phyloP scores from a whole-genome alignment of 78 protist species.

The Dictyostelium purpureum region DNA sequence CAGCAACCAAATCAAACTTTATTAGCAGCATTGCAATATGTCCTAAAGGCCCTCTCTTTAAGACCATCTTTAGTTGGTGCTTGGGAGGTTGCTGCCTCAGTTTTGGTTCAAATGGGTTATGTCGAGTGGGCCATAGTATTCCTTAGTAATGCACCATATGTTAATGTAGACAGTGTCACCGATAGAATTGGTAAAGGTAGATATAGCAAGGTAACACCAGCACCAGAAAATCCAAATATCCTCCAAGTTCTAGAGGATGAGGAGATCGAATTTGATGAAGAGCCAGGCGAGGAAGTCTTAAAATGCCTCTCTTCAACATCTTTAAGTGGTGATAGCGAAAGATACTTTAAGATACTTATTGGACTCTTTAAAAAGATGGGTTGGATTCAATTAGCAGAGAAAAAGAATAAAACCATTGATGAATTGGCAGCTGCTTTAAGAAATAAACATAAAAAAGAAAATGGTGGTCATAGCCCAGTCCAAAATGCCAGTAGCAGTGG shows the following conservation, averaged over 20 bases:
- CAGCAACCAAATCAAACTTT: background rate
- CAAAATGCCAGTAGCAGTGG: background rate
- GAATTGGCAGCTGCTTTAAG: slow-evolving; percentile 13
- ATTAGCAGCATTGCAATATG: background rate
- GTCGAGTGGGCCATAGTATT: slow-evolving; percentile 67
- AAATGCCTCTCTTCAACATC: slow-evolving; percentile 23
- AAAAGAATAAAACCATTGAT: slow-evolving; percentile 48
- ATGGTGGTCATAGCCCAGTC: background rate
- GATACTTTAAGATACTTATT: slow-evolving; percentile 14
- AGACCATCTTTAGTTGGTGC: slow-evolving; percentile 22
- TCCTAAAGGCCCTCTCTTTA: slow-evolving; percentile 35
- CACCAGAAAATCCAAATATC: slow-evolving; percentile 59
- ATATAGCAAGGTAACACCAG: slow-evolving; percentile 56
- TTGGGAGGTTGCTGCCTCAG: slow-evolving; percentile 32
- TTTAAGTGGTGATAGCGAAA: slow-evolving; percentile 22
- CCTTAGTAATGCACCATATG: slow-evolving; percentile 49
- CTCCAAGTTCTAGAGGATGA: slow-evolving; percentile 50
- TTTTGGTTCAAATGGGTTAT: slow-evolving; percentile 19
- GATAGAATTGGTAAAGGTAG: slow-evolving; percentile 56
- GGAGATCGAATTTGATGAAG: slow-evolving; percentile 69
- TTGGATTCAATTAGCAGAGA: slow-evolving; percentile 42
- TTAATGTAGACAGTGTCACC: background rate
- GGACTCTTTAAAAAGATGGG: slow-evolving; percentile 41
- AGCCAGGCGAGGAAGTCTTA: slow-evolving; percentile 66
- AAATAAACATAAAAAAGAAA: background rate